Conservation (phyloP, 208 protist species). For the Angomonas ambiguus region DNA sequence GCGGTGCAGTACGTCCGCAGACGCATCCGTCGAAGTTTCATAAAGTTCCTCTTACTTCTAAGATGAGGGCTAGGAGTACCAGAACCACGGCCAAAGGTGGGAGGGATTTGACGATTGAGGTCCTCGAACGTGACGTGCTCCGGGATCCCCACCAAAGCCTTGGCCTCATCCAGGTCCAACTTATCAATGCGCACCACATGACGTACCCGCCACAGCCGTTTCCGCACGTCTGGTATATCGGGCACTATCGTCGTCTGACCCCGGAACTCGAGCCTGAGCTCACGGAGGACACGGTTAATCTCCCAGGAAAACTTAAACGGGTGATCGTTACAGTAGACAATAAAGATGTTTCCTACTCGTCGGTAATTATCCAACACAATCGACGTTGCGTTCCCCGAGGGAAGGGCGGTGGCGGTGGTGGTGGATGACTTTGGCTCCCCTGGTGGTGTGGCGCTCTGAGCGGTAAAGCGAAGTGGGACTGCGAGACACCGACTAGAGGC, state of each 20-base stretch:
- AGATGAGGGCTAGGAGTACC: conserved; percentile 36
- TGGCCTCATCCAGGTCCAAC: conserved; percentile 79
- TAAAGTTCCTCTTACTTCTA: conserved; percentile 78
- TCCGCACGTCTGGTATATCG: conserved; percentile 68
- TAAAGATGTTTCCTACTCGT: conserved; percentile 79
- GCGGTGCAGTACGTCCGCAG: conserved; percentile 83
- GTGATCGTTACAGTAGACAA: conserved; percentile 75
- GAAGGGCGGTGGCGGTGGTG: background rate
- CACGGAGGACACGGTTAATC: conserved; percentile 75
- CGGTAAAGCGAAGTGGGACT: background rate
- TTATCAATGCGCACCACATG: conserved; percentile 72
- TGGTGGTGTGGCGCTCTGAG: background rate
- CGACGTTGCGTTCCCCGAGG: conserved; percentile 12
- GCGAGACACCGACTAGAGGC: background rate
- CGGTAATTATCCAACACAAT: conserved; percentile 59
- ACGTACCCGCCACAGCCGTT: conserved; percentile 69
- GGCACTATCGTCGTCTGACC: conserved; percentile 80
- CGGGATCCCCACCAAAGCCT: conserved; percentile 68
- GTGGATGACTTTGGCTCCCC: background rate
- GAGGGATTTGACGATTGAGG: conserved; percentile 50
- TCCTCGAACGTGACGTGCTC: conserved; percentile 76
- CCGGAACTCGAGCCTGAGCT: conserved; percentile 79
- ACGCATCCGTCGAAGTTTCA: conserved; percentile 72
- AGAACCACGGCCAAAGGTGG: conserved; percentile 51
- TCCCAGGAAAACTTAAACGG: conserved; percentile 86